These are phyloP conservation scores for Pilaira anomala DNA, from an alignment of 192 early-diverging fungal species.

Conservation along the genomic window DNA sequence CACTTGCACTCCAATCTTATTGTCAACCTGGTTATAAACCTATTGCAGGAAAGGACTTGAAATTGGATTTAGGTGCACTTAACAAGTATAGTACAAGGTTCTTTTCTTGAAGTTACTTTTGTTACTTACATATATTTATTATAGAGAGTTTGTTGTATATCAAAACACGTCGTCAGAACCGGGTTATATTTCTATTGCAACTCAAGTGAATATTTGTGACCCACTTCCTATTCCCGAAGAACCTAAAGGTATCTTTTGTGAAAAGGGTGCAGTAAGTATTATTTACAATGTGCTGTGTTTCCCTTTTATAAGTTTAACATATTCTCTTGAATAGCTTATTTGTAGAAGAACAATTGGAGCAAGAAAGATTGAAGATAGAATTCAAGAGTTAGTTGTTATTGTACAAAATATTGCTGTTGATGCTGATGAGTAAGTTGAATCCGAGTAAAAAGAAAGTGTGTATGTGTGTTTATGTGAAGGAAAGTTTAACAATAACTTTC, in stretches of 20 bases:
- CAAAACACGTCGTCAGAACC: constrained; percentile 15
- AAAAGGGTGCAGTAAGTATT: constrained; percentile 26
- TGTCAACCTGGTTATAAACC: constrained; percentile 24
- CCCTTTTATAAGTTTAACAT: no score
- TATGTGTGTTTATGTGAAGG: neutral
- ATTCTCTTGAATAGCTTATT: neutral
- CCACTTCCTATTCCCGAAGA: constrained; percentile 14
- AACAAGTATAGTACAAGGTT: constrained; percentile 22
- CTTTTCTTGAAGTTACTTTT: no score
- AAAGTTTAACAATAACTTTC: neutral
- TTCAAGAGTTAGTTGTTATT: neutral
- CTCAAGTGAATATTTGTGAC: constrained; percentile 28
- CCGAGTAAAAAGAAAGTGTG: no score
- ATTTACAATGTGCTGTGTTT: neutral
- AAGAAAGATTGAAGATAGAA: neutral
- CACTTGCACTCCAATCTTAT: constrained; percentile 15
- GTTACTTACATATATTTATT: neutral
- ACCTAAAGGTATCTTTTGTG: constrained; percentile 13
- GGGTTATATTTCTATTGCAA: constrained; percentile 1
- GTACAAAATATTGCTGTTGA: constrained; percentile 28
- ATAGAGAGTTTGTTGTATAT: constrained; percentile 10
- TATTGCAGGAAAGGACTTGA: neutral
- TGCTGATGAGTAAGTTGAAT: constrained; percentile 17
- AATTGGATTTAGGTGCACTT: constrained; percentile 26
- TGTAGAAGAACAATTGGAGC: neutral